phyloP scores from a whole-genome alignment of 768 basidiomycete species.

The Boletus bicolor region DNA sequence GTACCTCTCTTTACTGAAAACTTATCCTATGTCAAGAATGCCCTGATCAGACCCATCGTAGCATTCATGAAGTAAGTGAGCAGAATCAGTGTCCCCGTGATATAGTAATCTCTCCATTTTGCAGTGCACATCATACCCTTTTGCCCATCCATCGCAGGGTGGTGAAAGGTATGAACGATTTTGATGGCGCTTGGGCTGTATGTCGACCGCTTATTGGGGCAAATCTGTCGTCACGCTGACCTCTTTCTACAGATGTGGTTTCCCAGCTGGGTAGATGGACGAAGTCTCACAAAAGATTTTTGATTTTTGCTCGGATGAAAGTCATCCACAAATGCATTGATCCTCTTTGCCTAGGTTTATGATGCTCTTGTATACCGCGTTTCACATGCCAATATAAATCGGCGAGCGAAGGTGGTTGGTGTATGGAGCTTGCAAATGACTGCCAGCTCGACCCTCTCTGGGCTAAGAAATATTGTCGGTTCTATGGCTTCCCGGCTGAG shows the following conservation, averaged over 20 bases:
- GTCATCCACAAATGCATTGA: background rate
- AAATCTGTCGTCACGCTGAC: background rate
- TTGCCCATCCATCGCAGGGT: conserved; percentile 92
- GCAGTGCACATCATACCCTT: conserved; percentile 87
- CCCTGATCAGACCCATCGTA: conserved; percentile 91
- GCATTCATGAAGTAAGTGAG: conserved; percentile 91
- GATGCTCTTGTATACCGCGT: conserved; percentile 96
- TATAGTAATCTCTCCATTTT: conserved; percentile 4
- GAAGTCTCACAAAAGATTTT: conserved; percentile 80
- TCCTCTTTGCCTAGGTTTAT: conserved; percentile 54
- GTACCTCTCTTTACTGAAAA: conserved; percentile 90
- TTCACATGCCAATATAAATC: conserved; percentile 82
- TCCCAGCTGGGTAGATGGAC: conserved; percentile 86
- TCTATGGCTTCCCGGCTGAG: conserved; percentile 42
- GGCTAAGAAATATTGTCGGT: conserved; percentile 74
- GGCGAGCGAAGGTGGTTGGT: conserved; percentile 85
- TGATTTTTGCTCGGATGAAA: background rate
- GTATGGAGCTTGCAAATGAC: conserved; percentile 96
- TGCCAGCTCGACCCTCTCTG: conserved; percentile 77
- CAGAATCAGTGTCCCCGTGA: background rate
- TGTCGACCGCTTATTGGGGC: conserved; percentile 29
- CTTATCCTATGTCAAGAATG: conserved; percentile 88
- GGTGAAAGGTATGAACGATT: conserved; percentile 78
- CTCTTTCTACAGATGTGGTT: conserved; percentile 63
- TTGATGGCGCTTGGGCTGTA: conserved; percentile 96